phyloP scores from a whole-genome alignment of 1,139 yeast genomes.

The Lodderomyces jiufengensis region DNA sequence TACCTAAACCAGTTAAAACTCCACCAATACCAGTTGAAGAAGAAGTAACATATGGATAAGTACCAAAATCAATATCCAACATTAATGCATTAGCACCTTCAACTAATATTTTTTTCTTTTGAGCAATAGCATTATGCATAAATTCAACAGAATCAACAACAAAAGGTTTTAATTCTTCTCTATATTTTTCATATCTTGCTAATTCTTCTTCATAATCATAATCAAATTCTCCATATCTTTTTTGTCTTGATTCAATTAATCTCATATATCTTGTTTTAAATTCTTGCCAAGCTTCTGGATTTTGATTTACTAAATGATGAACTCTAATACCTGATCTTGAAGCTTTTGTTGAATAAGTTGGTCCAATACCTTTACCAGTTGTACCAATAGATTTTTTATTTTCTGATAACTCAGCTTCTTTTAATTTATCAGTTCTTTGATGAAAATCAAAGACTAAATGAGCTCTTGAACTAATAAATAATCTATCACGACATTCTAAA shows the following conservation, averaged over 20 bases:
- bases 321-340: constrained; percentile 96
- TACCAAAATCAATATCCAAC: constrained; percentile 97
- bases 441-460: constrained; percentile 97
- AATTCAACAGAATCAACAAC: constrained; percentile 91
- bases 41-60: constrained; percentile 96
- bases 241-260: constrained; percentile 72
- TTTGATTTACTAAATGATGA: constrained; percentile 88
- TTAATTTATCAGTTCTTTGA: constrained; percentile 91
- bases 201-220: constrained; percentile 82
- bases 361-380: constrained; percentile 99
- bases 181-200: constrained; percentile 68
- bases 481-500: constrained; percentile 70
- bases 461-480: constrained; percentile 89
- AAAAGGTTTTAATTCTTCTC: constrained; percentile 76
- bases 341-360: constrained; percentile 95
- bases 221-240: constrained; percentile 91
- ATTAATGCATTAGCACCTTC: constrained; percentile 99
- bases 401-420: constrained; percentile 85
- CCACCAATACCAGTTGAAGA: constrained; percentile 97
- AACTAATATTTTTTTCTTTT: constrained; percentile 80
- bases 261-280: constrained; percentile 77
- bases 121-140: constrained; percentile 77
- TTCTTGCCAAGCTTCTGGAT: constrained; percentile 90
- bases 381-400: constrained; percentile 94
- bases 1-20: constrained; percentile 93